phyloP scores from a whole-genome alignment of 805 yeast species.

The Teunomyces aglyptinius region DNA sequence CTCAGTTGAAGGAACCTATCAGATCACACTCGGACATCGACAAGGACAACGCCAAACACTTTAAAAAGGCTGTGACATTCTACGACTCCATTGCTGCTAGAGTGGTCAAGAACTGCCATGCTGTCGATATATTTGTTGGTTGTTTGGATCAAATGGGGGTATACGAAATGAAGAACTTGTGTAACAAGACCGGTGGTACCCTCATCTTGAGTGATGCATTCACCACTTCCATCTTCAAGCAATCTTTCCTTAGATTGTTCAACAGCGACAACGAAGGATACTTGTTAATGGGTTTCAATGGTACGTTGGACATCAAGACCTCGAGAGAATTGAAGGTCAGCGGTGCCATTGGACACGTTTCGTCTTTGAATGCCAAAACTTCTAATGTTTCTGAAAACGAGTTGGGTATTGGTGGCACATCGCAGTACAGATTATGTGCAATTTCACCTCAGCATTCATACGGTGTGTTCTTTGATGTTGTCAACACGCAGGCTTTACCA shows the following conservation, averaged over 20 bases:
- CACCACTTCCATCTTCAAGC: constrained; percentile 91
- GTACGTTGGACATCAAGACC: constrained; percentile 81
- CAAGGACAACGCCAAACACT: constrained; percentile 82
- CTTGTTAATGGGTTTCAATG: constrained; percentile 88
- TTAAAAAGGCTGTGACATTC: constrained; percentile 78
- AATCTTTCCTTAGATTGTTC: constrained; percentile 84
- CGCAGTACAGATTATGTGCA: constrained; percentile 82
- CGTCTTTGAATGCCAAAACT: constrained; percentile 65
- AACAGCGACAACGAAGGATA: constrained; percentile 84
- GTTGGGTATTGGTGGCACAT: constrained; percentile 91
- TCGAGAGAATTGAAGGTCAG: constrained; percentile 84
- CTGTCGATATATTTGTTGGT: constrained; percentile 90
- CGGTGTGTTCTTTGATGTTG: constrained; percentile 85
- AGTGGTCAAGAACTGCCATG: constrained; percentile 69
- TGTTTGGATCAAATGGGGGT: constrained; percentile 96
- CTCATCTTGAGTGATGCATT: constrained; percentile 87
- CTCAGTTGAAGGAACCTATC: constrained; percentile 90
- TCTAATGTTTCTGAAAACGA: constrained; percentile 86
- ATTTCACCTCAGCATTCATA: constrained; percentile 86
- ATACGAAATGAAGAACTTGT: constrained; percentile 85
- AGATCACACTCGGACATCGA: constrained; percentile 97
- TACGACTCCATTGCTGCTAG: constrained; percentile 73
- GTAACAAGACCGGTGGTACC: constrained; percentile 88
- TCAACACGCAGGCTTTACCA: constrained; percentile 43
- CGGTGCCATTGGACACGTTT: constrained; percentile 93